A percentile compares a stretch with the other conserved stretches of the same genome.
Conservation (phyloP, 257 asterid species). For the Thymus mandschuricus region DNA sequence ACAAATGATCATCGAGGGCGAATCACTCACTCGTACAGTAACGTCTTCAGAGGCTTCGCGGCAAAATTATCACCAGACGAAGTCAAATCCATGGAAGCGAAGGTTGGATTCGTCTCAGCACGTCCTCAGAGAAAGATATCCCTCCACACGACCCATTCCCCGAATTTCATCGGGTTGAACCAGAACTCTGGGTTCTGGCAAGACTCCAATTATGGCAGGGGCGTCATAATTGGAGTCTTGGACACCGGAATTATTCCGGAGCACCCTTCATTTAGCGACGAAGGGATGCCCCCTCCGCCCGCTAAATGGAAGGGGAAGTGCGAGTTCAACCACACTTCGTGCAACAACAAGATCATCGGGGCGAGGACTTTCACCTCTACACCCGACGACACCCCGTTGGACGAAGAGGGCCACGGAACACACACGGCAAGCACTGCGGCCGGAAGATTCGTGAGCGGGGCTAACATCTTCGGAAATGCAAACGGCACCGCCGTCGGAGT, state of each 20-base stretch:
- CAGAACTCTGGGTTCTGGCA: slow-evolving; percentile 3
- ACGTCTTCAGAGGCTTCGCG: slow-evolving; percentile 1
- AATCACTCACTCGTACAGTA: neutral
- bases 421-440: slow-evolving; percentile 11
- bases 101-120: neutral
- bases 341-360: slow-evolving; percentile 22
- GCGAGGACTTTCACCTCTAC: neutral
- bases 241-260: slow-evolving; percentile 6
- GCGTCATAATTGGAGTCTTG: slow-evolving; percentile 13
- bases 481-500: slow-evolving; percentile 9
- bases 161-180: slow-evolving; percentile 2
- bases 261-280: slow-evolving; percentile 18
- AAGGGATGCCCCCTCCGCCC: slow-evolving; percentile 20
- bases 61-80: neutral
- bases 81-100: neutral
- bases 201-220: neutral
- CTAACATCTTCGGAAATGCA: neutral
- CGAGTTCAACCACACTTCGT: slow-evolving; percentile 9
- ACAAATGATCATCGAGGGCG: neutral
- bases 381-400: neutral
- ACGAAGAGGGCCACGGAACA: slow-evolving; percentile 6
- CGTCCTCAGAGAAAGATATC: neutral
- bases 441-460: neutral
- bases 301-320: slow-evolving; percentile 24
- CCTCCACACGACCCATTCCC: slow-evolving; percentile 17